Percentiles rank a stretch among this genome's conserved stretches.
phyloP scores from a whole-genome alignment of 1,284 basidiomycete species.

The Papiliotrema laurentii region DNA sequence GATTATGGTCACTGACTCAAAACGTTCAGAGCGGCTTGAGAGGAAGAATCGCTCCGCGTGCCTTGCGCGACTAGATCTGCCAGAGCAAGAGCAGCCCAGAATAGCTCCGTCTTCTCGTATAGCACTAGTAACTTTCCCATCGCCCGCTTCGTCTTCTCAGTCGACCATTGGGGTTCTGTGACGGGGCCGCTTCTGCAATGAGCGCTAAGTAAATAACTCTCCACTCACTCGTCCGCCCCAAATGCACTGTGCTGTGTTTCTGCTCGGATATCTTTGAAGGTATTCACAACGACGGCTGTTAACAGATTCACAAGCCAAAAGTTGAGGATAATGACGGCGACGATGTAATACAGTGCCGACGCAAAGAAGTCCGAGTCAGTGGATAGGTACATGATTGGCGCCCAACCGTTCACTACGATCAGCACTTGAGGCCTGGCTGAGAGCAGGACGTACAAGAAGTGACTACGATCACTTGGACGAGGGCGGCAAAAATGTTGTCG shows the following conservation, averaged over 20 bases:
- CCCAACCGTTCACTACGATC: slow-evolving; percentile 48
- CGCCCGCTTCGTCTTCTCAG: slow-evolving; percentile 25
- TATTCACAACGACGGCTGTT: slow-evolving; percentile 94
- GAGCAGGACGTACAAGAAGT: slow-evolving; percentile 63
- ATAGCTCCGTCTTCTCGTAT: slow-evolving; percentile 53
- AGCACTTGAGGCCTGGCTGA: neutral
- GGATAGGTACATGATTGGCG: slow-evolving; percentile 77
- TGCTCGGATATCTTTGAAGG: slow-evolving; percentile 82
- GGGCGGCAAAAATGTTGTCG: slow-evolving; percentile 80
- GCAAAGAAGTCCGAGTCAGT: slow-evolving; percentile 89
- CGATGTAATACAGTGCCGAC: slow-evolving; percentile 83
- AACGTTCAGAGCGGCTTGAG: slow-evolving; percentile 51
- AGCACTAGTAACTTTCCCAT: slow-evolving; percentile 21
- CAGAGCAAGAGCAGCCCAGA: slow-evolving; percentile 74
- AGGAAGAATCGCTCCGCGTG: slow-evolving; percentile 60
- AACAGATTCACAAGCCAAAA: slow-evolving; percentile 94
- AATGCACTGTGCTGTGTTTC: slow-evolving; percentile 92
- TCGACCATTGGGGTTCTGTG: slow-evolving; percentile 32
- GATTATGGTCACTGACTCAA: slow-evolving; percentile 28
- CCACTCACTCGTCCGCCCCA: slow-evolving; percentile 64
- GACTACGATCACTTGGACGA: slow-evolving; percentile 80
- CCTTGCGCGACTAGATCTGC: slow-evolving; percentile 69
- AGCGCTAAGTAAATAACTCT: neutral
- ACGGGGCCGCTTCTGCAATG: slow-evolving; percentile 14
- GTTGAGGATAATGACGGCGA: slow-evolving; percentile 76